A percentile compares a stretch with the other conserved stretches of the same genome.
Conservation (phyloP, 768 basidiomycete genomes). For the Mycena metata region DNA sequence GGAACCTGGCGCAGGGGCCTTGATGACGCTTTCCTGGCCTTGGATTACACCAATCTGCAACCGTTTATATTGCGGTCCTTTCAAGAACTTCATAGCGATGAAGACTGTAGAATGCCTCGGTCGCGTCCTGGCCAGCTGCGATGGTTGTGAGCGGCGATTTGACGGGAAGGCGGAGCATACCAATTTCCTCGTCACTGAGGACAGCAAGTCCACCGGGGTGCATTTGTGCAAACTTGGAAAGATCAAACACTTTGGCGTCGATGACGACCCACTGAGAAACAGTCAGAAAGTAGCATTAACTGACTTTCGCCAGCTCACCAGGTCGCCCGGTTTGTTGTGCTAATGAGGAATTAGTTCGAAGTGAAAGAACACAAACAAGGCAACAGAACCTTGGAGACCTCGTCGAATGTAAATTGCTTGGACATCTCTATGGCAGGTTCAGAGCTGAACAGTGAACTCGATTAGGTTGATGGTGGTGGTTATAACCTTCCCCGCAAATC, state of each 20-base stretch:
- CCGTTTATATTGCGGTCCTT: conserved; percentile 73
- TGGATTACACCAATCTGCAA: conserved; percentile 74
- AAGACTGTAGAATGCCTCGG: conserved; percentile 83
- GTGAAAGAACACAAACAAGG: neutral
- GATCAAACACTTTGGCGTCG: conserved; percentile 86
- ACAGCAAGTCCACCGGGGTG: conserved; percentile 89
- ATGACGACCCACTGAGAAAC: conserved; percentile 83
- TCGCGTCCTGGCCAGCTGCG: conserved; percentile 81
- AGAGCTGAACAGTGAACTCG: neutral
- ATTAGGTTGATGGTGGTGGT: neutral
- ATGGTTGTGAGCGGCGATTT: neutral
- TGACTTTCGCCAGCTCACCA: conserved; percentile 56
- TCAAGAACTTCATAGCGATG: conserved; percentile 80
- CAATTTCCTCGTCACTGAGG: conserved; percentile 79
- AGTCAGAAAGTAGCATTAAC: neutral
- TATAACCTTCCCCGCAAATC: neutral
- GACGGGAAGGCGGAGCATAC: conserved; percentile 52
- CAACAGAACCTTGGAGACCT: conserved; percentile 78
- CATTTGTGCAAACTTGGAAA: conserved; percentile 81
- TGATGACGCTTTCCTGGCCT: conserved; percentile 67
- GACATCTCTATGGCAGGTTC: conserved; percentile 42
- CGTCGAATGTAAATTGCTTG: conserved; percentile 70
- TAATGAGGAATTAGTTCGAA: conserved; percentile 45
- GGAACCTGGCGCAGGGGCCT: conserved; percentile 61
- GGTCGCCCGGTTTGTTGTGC: conserved; percentile 86